These are phyloP conservation scores for Hordeum marinum DNA, from an alignment of 176 grass and related monocot genomes.

Conservation along the genomic window DNA sequence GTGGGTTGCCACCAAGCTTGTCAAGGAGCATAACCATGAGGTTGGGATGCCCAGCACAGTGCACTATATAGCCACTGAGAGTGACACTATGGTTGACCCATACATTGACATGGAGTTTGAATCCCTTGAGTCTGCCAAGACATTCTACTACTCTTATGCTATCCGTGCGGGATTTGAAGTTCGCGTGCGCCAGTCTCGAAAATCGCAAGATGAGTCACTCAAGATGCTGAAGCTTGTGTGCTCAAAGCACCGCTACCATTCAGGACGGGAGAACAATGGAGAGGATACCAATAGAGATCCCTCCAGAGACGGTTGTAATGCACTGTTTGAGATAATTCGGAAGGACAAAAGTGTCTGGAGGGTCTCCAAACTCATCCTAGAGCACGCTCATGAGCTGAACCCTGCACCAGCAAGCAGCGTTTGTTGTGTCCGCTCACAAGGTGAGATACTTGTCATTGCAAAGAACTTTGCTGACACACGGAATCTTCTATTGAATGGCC, in stretches of 20 bases:
- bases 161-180: constrained; percentile 65
- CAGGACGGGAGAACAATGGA: constrained; percentile 56
- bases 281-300: constrained; percentile 57
- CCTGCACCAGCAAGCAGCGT: constrained; percentile 57
- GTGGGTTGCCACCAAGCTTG: constrained; percentile 93
- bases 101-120: constrained; percentile 87
- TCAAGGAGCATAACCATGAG: constrained; percentile 92
- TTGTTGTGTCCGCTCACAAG: constrained; percentile 85
- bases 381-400: constrained; percentile 79
- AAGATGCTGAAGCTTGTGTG: constrained; percentile 99
- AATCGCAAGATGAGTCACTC: constrained; percentile 75
- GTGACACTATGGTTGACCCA: constrained; percentile 39
- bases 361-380: constrained; percentile 80
- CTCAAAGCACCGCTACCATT: constrained; percentile 88
- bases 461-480: constrained; percentile 96
- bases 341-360: constrained; percentile 77
- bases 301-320: constrained; percentile 61
- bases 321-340: constrained; percentile 89
- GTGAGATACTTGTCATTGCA: constrained; percentile 86
- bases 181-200: constrained; percentile 81
- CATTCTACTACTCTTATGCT: constrained; percentile 14
- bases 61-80: constrained; percentile 15
- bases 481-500: constrained; percentile 71
- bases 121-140: constrained; percentile 55
- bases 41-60: constrained; percentile 21